phyloP scores from a whole-genome alignment of 2,329 filamentous ascomycete genomes.

The Passalora sequoiae region DNA sequence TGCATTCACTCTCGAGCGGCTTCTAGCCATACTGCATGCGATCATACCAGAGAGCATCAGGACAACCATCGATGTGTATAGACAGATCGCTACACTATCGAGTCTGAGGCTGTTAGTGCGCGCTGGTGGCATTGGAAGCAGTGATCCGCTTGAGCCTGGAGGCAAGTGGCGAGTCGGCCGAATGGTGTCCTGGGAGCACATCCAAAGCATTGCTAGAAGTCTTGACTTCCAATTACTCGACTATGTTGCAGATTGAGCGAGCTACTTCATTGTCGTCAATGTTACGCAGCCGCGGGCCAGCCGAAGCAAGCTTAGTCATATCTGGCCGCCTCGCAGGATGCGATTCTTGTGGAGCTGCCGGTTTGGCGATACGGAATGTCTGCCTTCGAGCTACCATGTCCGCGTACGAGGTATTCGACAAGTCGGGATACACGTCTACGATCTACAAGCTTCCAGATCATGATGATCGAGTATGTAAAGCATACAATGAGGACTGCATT shows the following conservation, averaged over 20 bases:
- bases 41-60: constrained; percentile 49
- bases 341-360: too few relatives aligned
- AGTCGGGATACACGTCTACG: background rate
- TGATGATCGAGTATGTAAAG: constrained; percentile 1
- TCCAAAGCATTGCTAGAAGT: constrained; percentile 63
- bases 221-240: constrained; percentile 76
- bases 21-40: constrained; percentile 71
- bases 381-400: background rate
- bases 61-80: constrained; percentile 46
- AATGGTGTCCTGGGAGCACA: constrained; percentile 63
- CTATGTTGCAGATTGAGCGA: constrained; percentile 60
- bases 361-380: too few relatives aligned
- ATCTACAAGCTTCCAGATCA: constrained; percentile 1
- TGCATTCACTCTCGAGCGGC: constrained; percentile 70
- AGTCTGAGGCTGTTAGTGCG: constrained; percentile 63
- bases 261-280: too few relatives aligned
- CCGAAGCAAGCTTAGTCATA: too few relatives aligned
- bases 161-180: constrained; percentile 74
- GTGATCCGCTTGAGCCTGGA: constrained; percentile 63
- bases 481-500: constrained; percentile 1
- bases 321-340: too few relatives aligned
- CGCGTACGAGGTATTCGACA: background rate
- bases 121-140: constrained; percentile 54
- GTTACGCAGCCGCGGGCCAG: too few relatives aligned
- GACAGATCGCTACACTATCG: constrained; percentile 63